Conservation (phyloP, 2,329 filamentous ascomycete genomes). For the Paraphoma sp. region DNA sequence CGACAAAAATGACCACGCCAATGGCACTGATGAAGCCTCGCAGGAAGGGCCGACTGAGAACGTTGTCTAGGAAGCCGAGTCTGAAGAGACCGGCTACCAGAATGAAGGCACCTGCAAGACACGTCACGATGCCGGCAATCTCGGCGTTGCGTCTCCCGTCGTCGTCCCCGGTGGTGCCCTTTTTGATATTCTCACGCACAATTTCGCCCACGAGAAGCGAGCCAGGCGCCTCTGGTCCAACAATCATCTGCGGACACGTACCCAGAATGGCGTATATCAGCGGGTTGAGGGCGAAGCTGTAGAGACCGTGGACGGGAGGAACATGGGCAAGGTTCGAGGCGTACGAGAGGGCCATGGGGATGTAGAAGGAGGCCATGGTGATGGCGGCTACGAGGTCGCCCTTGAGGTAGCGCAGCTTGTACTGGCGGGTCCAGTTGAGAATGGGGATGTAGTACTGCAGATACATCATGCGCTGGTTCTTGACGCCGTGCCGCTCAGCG, state of each 20-base stretch:
- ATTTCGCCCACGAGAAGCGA: constrained; percentile 89
- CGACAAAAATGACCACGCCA: constrained; percentile 93
- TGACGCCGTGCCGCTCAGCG: constrained; percentile 75
- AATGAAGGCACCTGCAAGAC: constrained; percentile 86
- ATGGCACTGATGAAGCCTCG: constrained; percentile 97
- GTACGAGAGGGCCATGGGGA: constrained; percentile 94
- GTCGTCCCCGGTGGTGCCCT: constrained; percentile 68
- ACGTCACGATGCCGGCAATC: constrained; percentile 86
- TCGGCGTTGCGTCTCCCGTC: constrained; percentile 76
- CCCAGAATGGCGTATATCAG: constrained; percentile 90
- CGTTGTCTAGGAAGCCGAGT: constrained; percentile 91
- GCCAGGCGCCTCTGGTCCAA: constrained; percentile 93
- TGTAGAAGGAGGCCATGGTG: constrained; percentile 98
- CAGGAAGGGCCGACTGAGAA: constrained; percentile 89
- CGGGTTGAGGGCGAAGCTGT: constrained; percentile 92
- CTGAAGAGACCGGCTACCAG: constrained; percentile 85
- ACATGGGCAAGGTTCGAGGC: constrained; percentile 92
- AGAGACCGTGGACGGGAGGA: constrained; percentile 91
- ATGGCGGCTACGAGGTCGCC: constrained; percentile 88
- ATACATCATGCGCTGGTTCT: constrained; percentile 77
- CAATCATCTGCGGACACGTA: constrained; percentile 90
- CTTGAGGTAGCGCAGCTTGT: constrained; percentile 78
- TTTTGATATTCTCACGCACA: constrained; percentile 77
- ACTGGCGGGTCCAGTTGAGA: constrained; percentile 88
- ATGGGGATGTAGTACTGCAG: constrained; percentile 92